Evolutionary conservation across 2,329 filamentous ascomycete species (phyloP), one percentile per base, ranked within the genome.

Genomic region (Diaporthe amygdali): DNA sequence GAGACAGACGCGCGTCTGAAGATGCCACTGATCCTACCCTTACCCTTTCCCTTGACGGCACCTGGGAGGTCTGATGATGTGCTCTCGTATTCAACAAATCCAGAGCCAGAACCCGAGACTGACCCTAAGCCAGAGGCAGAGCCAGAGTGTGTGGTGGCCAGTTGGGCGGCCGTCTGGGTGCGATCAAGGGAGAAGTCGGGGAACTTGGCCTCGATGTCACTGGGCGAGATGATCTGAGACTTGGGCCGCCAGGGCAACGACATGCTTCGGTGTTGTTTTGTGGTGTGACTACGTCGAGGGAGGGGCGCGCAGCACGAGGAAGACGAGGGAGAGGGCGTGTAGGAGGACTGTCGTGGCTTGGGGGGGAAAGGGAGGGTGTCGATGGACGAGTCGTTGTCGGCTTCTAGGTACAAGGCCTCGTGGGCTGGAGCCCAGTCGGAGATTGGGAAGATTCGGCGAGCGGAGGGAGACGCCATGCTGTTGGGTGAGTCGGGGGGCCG

Each of bases 1-100:
- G 87, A 88, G 66, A 88, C 76, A 3, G 89, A 90, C 0, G 88
- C 89, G 12, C 89, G 82, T 30, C 88, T 85, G 63, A 90, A 82
- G 73, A 86, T 87, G 59, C 85, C 84, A 76, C 85, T 88, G 70
- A 90, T 77, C 56, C 70, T 73, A 55, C 63, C 77, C 73, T 72
- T 79, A 76, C 70, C 76, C 75, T 61, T 79, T 73, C 51, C 74
- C 74, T 22, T 71, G 72, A 9, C 44, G 15, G 37, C 25, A 9
- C 27, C 34, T 17, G 44, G 41, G 10, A 20, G 30, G 52, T 66
- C 56, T 20, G 46, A 25, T 20, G n/a, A 49, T 32, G 44, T 47
- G 32, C 30, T 64, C 14, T 70, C 17, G 56, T 49, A 30, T 41
- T 49, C 56, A 56, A 67, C 49, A 71, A 72, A 66, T 37, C 32